Evolutionary conservation across 306 rosid genomes (phyloP).

Genomic region (Cucumis cinereus): DNA sequence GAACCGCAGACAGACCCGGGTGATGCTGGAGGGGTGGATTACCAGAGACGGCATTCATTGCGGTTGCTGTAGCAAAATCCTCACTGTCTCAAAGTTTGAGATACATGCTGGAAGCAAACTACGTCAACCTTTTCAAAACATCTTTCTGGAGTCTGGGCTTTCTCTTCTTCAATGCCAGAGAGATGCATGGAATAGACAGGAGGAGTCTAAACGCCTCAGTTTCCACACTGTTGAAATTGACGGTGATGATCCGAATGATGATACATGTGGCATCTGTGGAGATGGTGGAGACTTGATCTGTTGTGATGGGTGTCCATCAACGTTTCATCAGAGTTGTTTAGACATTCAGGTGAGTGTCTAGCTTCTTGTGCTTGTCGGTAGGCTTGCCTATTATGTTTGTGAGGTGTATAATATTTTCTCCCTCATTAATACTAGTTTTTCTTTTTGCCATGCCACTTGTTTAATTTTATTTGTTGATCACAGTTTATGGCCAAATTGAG

Average conservation of each 20-base stretch:
- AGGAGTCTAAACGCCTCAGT: slow-evolving; percentile 39
- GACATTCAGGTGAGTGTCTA: slow-evolving; percentile 41
- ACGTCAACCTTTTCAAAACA: slow-evolving; percentile 84
- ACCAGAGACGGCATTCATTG: slow-evolving; percentile 92
- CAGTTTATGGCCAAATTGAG: neutral
- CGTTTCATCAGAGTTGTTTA: slow-evolving; percentile 87
- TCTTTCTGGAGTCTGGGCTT: slow-evolving; percentile 78
- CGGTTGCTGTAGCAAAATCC: slow-evolving; percentile 93
- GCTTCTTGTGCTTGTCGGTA: slow-evolving; percentile 2
- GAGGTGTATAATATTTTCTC: neutral
- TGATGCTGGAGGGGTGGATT: slow-evolving; percentile 89
- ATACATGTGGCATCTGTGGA: slow-evolving; percentile 89
- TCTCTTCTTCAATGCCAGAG: slow-evolving; percentile 86
- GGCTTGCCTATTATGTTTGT: neutral
- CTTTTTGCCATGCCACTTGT: neutral
- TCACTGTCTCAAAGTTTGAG: slow-evolving; percentile 82
- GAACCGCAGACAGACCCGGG: slow-evolving; percentile 65
- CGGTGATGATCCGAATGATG: slow-evolving; percentile 92
- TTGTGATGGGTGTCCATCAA: slow-evolving; percentile 94
- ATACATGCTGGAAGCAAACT: slow-evolving; percentile 92
- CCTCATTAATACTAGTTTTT: neutral
- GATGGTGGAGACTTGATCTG: slow-evolving; percentile 97
- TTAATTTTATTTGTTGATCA: neutral
- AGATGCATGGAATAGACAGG: slow-evolving; percentile 83
- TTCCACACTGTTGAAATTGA: slow-evolving; percentile 58